phyloP scores from a whole-genome alignment of 2,329 filamentous ascomycete genomes.

The Colletotrichum neosansevieriae region DNA sequence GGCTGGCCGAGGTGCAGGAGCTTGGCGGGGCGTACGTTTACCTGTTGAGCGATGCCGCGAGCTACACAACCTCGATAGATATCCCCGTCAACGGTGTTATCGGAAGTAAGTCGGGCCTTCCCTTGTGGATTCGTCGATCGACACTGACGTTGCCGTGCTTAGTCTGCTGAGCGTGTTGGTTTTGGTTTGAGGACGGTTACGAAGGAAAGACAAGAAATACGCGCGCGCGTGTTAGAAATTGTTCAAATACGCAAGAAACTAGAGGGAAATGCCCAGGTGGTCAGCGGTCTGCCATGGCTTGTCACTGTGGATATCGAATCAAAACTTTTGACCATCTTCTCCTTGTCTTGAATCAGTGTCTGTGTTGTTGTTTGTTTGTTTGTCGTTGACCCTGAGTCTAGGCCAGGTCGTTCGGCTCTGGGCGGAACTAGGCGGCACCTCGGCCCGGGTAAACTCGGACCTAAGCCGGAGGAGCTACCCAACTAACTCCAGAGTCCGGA shows the following conservation, averaged over 20 bases:
- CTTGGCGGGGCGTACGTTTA: constrained; percentile 69
- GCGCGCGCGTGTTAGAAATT: too few relatives aligned
- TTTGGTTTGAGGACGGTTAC: too few relatives aligned
- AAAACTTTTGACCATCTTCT: constrained; percentile 6
- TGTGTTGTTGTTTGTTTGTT: neutral
- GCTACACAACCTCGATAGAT: constrained; percentile 63
- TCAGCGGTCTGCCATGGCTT: neutral
- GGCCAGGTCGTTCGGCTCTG: neutral
- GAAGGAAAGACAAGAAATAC: fast-evolving
- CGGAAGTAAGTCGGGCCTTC: constrained; percentile 20
- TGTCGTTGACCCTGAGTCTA: neutral
- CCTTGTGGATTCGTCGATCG: neutral
- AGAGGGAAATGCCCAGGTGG: too few relatives aligned
- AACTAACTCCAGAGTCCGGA: neutral
- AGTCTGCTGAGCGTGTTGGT: neutral
- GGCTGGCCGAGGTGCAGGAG: constrained; percentile 56
- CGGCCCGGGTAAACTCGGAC: neutral
- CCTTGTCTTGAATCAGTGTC: neutral
- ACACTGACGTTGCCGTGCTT: neutral
- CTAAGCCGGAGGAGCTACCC: too few relatives aligned
- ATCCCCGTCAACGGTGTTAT: constrained; percentile 61
- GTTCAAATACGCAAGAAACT: neutral
- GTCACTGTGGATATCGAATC: constrained; percentile 1
- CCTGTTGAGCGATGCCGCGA: constrained; percentile 64
- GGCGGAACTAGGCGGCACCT: too few relatives aligned